Evolutionary conservation across 352 stramenopile species (phyloP).

Genomic region (Pythium brassicae): DNA sequence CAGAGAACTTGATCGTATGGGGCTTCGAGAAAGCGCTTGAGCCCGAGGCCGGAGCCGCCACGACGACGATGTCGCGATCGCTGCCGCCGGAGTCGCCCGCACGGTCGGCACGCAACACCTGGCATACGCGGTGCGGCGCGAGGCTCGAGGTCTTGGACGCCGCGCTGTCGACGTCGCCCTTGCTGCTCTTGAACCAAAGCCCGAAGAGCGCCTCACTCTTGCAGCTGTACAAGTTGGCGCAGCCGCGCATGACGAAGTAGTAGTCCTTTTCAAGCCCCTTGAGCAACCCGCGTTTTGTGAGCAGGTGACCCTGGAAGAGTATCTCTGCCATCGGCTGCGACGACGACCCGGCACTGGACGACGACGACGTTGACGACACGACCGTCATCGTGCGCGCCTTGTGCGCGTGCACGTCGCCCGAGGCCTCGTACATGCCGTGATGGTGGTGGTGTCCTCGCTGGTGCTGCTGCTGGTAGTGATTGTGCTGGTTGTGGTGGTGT

Average conservation of each 20-base stretch:
- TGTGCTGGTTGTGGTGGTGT: neutral
- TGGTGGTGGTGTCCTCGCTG: neutral
- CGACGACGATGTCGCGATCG: conserved; percentile 39
- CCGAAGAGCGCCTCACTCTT: conserved; percentile 54
- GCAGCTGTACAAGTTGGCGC: conserved; percentile 44
- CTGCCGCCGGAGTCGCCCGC: conserved; percentile 11
- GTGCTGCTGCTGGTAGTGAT: neutral
- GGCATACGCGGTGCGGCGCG: conserved; percentile 29
- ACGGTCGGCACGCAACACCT: conserved; percentile 41
- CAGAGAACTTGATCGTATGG: conserved; percentile 29
- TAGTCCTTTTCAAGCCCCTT: conserved; percentile 54
- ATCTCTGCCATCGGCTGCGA: conserved; percentile 16
- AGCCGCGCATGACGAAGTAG: conserved; percentile 43
- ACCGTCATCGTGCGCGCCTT: neutral
- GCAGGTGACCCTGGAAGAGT: conserved; percentile 34
- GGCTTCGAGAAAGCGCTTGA: conserved; percentile 25
- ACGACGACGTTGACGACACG: neutral
- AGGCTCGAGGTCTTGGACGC: conserved; percentile 17
- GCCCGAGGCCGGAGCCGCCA: conserved; percentile 22
- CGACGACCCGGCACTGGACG: neutral
- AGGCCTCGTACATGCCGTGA: neutral
- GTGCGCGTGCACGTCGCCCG: neutral
- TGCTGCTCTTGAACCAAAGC: conserved; percentile 26
- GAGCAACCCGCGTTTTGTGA: conserved; percentile 31
- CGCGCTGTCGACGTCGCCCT: conserved; percentile 16